Base-by-base conservation (phyloP, 306 rosid species). In the Heteromeles arbutifolia region DNA sequence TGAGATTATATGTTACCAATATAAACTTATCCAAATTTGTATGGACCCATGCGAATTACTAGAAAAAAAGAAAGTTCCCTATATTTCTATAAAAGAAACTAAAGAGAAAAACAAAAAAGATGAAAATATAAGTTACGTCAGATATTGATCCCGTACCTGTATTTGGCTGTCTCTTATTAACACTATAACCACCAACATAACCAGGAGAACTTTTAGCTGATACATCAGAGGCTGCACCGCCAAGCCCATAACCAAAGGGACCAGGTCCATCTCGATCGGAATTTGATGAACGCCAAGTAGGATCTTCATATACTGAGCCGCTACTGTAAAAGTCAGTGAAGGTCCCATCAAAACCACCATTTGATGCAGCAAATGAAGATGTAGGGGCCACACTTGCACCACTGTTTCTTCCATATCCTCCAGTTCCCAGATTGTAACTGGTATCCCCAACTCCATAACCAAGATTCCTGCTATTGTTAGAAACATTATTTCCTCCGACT, bases 151-250 rank as follows among this genome's bases (percentile, higher is more conserved):
- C 8, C 58, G 28, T 84, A 93, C 98, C 98, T 85, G 92, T 81
- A 81, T 87, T 87, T 74, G 98, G 61, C 75, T 93, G 93, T 84
- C 93, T 82, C 80, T 79, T 86, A 78, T 88, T 77, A 83, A 88
- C 90, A 81, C 89, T 78, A 75, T 86, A 90, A 79, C 84, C 90
- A 31, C 87, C 90, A 76, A 89, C 82, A 77, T 87, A 89, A 77
- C 89, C 90, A 70, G 84, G 85, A 70, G 95, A 86, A 65, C 83
- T 79, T 85, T 85, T 86, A 80, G 87, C 84, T 77, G 87, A 85
- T 44, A 83, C 92, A 81, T 89, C 93, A 64, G 98, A 88, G 87
- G 90, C 88, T 73, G 85, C 86, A 85, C 83, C 81, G 70, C 87
- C 91, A 74, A 89, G 78, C 41, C 91, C 97, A 84, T 85, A 89